Evolutionary conservation across 495 filamentous ascomycete species (phyloP).

Genomic region (Penicillium herquei): DNA sequence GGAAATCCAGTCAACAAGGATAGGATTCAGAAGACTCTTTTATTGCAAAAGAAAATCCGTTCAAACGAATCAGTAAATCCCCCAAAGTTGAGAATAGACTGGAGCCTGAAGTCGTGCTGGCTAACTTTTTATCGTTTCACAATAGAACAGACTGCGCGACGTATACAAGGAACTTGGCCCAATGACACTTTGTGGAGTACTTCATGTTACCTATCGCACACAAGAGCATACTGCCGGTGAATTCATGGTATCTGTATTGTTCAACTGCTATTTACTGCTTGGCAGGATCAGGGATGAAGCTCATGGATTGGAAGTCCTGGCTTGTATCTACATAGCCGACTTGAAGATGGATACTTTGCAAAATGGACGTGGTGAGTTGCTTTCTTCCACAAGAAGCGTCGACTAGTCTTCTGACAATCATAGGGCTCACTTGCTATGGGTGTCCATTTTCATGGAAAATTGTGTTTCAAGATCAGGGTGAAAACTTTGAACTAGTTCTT

Average conservation of each 20-base stretch:
- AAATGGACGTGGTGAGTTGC: slow-evolving; percentile 73
- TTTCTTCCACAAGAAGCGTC: background rate
- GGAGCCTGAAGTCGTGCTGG: background rate
- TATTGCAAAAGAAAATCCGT: slow-evolving; percentile 54
- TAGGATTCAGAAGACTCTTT: slow-evolving; percentile 52
- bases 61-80: slow-evolving; percentile 65
- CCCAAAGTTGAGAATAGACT: background rate
- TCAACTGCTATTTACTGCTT: slow-evolving; percentile 75
- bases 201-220: slow-evolving; percentile 81
- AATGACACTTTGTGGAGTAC: slow-evolving; percentile 77
- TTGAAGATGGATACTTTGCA: slow-evolving; percentile 72
- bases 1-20: slow-evolving; percentile 38
- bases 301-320: slow-evolving; percentile 67
- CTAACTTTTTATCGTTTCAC: slow-evolving; percentile 14
- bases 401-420: background rate
- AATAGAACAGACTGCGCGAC: slow-evolving; percentile 37
- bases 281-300: slow-evolving; percentile 61
- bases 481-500: slow-evolving; percentile 80
- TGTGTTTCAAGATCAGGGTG: slow-evolving; percentile 74
- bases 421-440: slow-evolving; percentile 82
- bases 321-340: slow-evolving; percentile 68
- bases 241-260: slow-evolving; percentile 87
- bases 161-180: slow-evolving; percentile 77
- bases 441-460: slow-evolving; percentile 91
- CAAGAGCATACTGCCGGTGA: slow-evolving; percentile 63